Evolutionary conservation across 2,329 filamentous ascomycete species (phyloP).

Genomic region (Penicillium sp.): DNA sequence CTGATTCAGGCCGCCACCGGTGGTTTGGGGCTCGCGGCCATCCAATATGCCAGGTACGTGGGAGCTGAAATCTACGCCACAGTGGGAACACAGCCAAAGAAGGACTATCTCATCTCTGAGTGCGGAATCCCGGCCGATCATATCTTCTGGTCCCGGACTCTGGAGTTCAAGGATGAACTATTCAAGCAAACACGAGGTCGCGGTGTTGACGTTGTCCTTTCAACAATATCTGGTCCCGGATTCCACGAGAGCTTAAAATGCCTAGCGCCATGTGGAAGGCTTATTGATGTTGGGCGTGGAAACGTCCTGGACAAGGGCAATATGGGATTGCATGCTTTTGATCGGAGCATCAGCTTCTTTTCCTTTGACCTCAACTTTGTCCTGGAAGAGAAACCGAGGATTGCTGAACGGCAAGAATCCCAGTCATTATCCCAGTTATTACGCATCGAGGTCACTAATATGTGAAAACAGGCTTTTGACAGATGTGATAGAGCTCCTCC

Average conservation of each 20-base stretch:
- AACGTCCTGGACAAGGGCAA: neutral
- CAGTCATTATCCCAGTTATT: neutral
- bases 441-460: neutral
- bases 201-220: neutral
- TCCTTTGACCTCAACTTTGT: no score
- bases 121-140: neutral
- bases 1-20: neutral
- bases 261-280: neutral
- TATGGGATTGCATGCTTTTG: neutral
- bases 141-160: neutral
- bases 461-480: neutral
- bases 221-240: neutral
- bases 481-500: neutral
- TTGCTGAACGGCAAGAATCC: neutral
- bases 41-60: neutral
- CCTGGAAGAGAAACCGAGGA: neutral
- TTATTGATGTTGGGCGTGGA: neutral
- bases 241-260: neutral
- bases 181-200: neutral
- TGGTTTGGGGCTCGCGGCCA: neutral
- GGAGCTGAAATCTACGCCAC: neutral
- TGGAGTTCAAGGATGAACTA: neutral
- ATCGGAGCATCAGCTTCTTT: neutral
- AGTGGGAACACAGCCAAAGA: neutral
- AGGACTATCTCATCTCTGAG: neutral